Evolutionary conservation across 257 asterid genomes (phyloP).

Genomic region (Cynanchum wilfordii): DNA sequence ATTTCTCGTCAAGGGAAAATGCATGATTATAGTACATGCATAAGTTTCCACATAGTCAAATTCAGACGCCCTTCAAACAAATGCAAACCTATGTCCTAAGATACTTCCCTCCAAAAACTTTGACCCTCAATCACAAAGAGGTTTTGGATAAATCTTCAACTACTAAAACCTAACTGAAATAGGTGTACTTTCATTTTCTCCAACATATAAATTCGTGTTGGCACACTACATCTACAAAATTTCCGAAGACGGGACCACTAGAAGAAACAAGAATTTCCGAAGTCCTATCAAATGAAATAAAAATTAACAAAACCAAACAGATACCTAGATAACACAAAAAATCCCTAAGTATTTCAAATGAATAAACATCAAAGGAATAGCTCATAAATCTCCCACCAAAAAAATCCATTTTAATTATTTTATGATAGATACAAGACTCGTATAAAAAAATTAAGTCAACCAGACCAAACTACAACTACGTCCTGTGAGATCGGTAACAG

Average conservation of each 20-base stretch:
- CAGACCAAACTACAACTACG: not conserved
- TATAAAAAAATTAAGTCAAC: not conserved
- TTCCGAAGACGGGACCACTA: not conserved
- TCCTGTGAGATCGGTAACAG: not conserved
- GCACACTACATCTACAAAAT: too few species aligned
- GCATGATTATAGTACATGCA: not conserved
- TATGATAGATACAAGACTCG: not conserved
- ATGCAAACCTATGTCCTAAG: not conserved
- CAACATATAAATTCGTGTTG: not conserved
- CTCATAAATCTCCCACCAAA: not conserved
- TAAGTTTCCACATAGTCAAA: not conserved
- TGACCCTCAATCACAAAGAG: not conserved
- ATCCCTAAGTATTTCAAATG: not conserved
- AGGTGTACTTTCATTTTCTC: not conserved
- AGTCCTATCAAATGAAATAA: not conserved
- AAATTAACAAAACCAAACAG: conserved; percentile 3
- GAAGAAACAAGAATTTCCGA: not conserved
- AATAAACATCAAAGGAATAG: not conserved
- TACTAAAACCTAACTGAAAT: not conserved
- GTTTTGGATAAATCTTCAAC: not conserved
- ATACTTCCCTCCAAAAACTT: not conserved
- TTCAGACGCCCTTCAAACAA: not conserved
- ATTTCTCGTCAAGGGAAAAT: not conserved
- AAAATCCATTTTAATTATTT: not conserved
- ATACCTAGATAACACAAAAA: not conserved